Evolutionary conservation across 306 rosid species (phyloP).

Genomic region (Citrullus colocynthis): DNA sequence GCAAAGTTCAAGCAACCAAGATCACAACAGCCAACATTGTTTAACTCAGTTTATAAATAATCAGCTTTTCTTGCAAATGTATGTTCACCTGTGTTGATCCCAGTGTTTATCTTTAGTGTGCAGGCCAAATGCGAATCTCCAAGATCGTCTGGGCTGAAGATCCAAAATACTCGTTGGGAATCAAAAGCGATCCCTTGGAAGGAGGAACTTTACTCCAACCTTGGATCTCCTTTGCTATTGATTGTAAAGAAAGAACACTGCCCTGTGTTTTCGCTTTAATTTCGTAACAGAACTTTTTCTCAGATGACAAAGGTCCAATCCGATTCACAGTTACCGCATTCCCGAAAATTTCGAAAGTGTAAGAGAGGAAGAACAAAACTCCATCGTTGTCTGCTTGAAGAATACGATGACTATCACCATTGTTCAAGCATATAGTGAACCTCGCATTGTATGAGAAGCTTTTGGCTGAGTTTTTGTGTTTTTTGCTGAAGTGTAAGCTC

Average conservation of each 20-base stretch:
- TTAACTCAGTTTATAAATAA: background rate
- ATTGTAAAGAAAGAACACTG: conserved; percentile 23
- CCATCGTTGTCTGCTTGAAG: conserved; percentile 40
- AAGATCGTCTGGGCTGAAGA: conserved; percentile 19
- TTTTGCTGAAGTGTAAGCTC: conserved; percentile 28
- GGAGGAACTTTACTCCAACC: conserved; percentile 9
- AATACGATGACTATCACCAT: conserved; percentile 15
- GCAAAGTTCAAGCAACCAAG: background rate
- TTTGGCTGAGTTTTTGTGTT: conserved; percentile 24
- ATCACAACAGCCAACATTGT: background rate
- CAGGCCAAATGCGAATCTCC: conserved; percentile 33
- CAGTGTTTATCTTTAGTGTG: background rate
- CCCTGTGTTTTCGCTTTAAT: conserved; percentile 26
- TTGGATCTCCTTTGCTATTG: conserved; percentile 26
- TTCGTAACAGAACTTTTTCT: conserved; percentile 27
- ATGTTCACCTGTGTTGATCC: background rate
- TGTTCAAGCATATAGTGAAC: conserved; percentile 16
- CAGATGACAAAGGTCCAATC: conserved; percentile 29
- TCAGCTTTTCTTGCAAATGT: background rate
- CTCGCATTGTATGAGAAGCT: conserved; percentile 24
- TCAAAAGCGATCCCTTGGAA: conserved; percentile 23
- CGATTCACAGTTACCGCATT: conserved; percentile 29
- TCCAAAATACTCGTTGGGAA: conserved; percentile 26
- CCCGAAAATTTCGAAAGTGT: conserved; percentile 21
- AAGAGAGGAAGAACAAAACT: conserved; percentile 35